Percentiles rank a stretch among this genome's conserved stretches.
Conservation (phyloP, 805 yeast genomes). For the Saccharomyces jurei region DNA sequence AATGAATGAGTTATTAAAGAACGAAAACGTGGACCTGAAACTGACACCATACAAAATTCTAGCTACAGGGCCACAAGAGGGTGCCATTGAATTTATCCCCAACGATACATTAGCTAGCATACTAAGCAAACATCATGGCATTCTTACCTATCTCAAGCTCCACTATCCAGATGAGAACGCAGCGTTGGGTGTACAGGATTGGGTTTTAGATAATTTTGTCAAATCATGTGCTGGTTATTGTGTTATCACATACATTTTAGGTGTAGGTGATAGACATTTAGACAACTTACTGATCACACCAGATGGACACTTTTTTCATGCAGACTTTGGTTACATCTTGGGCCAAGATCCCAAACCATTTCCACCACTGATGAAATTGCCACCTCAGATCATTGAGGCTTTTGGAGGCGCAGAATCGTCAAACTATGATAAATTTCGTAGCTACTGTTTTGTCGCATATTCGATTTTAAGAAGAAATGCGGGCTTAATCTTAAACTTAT, state of each 20-base stretch:
- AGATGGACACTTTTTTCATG: slow-evolving; percentile 91
- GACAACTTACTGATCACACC: slow-evolving; percentile 79
- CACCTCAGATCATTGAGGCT: slow-evolving; percentile 93
- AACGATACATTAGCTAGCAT: slow-evolving; percentile 83
- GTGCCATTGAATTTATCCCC: slow-evolving; percentile 90
- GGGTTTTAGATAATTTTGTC: slow-evolving; percentile 87
- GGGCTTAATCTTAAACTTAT: slow-evolving; percentile 78
- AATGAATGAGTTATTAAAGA: slow-evolving; percentile 81
- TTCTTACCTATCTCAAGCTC: slow-evolving; percentile 57
- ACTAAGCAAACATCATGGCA: slow-evolving; percentile 64
- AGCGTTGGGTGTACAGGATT: slow-evolving; percentile 32
- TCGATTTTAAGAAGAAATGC: slow-evolving; percentile 85
- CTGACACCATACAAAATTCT: slow-evolving; percentile 83
- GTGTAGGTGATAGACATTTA: slow-evolving; percentile 95
- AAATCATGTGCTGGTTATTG: slow-evolving; percentile 97
- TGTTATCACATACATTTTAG: slow-evolving; percentile 86
- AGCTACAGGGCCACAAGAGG: slow-evolving; percentile 87
- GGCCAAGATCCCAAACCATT: slow-evolving; percentile 98
- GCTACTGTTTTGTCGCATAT: slow-evolving; percentile 90
- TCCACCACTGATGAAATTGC: slow-evolving; percentile 96
- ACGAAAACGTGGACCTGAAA: slow-evolving; percentile 83
- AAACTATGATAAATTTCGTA: slow-evolving; percentile 78
- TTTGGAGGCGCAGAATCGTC: slow-evolving; percentile 91
- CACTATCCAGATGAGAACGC: slow-evolving; percentile 49
- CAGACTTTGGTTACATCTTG: slow-evolving; percentile 92